Base-by-base conservation (phyloP, 2,329 filamentous ascomycete species). In the Chlorencoelia australis region DNA sequence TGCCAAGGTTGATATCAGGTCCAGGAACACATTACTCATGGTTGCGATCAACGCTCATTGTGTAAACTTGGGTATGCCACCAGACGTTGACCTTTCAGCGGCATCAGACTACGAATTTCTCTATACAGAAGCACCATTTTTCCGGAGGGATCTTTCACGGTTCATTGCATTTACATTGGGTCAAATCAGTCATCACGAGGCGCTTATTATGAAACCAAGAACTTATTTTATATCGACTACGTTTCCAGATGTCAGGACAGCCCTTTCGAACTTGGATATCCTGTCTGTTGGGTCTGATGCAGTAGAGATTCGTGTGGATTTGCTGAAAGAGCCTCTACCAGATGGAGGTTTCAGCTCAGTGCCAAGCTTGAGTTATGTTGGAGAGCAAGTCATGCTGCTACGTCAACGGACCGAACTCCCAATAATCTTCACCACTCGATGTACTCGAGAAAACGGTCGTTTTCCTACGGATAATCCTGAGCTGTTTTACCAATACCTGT, bases 151-250 rank as follows among this genome's bases (percentile, higher is more conserved):
- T 53, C 64, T 91, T 30, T 75, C 83, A 7, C 74, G 85, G 24
- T 91, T 88, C 54, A 71, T 87, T 17, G 82, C 83, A 5, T 79
- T 91, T 53, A 78, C 82, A 5, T 64, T 91, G 17, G 85, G 85
- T 7, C 84, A 91, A 61, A 79, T 81, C 45, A 79, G 75, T 52
- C 80, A 82, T 38, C 83, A 93, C 55, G 77, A 82, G 48, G 79
- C 82, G 39, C 64, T 93, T 25, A 79, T 80, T 65, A 75, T 78
- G 33, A 91, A 91, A 55, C 70, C 75, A 26, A 72, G 84, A 51
- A 91, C 84, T 0, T 88, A 83, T 49, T 78, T 91, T 53, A 86
- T 93, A 46, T 91, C 85, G 4, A 91, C 84, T 1, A 93, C 86
- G 0, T 93, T 93, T 47, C 82, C 85, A 0, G 84, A 94, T 55